Evolutionary conservation across 148 eudicot genomes (phyloP), one percentile per base, ranked within the genome.

Genomic region (Mesembryanthemum crystallinum): DNA sequence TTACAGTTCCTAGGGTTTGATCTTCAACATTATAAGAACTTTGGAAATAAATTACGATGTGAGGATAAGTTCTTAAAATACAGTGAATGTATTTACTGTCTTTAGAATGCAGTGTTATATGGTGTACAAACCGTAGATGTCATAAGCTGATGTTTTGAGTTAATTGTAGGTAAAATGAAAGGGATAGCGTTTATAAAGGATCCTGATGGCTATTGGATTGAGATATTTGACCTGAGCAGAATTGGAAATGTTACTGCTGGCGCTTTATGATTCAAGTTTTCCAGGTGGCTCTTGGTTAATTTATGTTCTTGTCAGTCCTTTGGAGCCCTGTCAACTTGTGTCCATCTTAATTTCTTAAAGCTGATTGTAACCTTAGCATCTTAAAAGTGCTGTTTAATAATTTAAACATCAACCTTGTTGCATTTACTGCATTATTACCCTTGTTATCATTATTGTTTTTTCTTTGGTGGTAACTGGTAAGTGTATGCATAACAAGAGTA

Each of bases 151-250:
- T 52, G 5, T 64, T 54, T 18, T 35, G 52, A 71, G 42, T 37
- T 74, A 27, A 23, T 70, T 84, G 69, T 89, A 92, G 97, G 97
- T 58, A 91, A 90, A 83, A 82, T 88, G 87, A 94, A 90, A 82
- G 91, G 90, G 69, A 83, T 94, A 78, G 97, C 98, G 75, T 94
- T 94, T 83, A 87, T 94, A 61, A 90, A 91, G 85, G 98, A 94
- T 82, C 98, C 95, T 67, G 97, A 93, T 88, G 98, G 93, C 88
- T 93, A 92, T 76, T 93, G 96, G 98, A 92, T 93, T 63, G 98
- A 93, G 80, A 91, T 93, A 66, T 91, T 93, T 78, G 98, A 93
- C 82, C 85, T 88, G 25, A 85, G 85, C 66, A 71, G 76, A 33
- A 86, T 91, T 33, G 84, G 82, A 77, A 71, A 54, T 69, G 75